Conservation (phyloP, 306 rosid genomes). For the Dryas alaskensis region DNA sequence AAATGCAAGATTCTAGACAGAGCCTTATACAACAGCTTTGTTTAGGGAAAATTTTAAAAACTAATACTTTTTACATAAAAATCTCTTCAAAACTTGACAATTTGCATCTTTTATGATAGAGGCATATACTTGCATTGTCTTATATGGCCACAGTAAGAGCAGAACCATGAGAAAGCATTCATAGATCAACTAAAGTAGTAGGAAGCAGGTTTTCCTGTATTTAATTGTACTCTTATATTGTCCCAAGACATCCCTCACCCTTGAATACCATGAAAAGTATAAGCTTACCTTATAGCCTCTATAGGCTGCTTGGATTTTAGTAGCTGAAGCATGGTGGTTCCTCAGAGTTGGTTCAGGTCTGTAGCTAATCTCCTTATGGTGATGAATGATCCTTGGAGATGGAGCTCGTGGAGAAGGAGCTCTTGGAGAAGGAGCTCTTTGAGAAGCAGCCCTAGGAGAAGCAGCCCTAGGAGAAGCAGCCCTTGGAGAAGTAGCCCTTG, state of each 20-base stretch:
- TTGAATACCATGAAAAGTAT: constrained; percentile 15
- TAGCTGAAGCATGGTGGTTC: constrained; percentile 81
- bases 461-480: constrained; percentile 22
- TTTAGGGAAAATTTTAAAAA: not conserved
- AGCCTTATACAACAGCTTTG: not conserved
- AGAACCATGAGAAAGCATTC: not conserved
- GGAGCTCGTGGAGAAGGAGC: constrained; percentile 51
- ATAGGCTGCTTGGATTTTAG: constrained; percentile 80
- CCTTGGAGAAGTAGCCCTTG: constrained; percentile 21
- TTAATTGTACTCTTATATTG: not conserved
- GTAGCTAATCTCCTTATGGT: constrained; percentile 48
- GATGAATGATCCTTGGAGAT: constrained; percentile 49
- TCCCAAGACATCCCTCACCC: constrained; percentile 4
- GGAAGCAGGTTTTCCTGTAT: not conserved
- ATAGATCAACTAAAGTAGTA: not conserved
- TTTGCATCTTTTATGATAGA: not conserved
- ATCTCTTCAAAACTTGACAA: not conserved
- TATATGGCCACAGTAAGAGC: not conserved
- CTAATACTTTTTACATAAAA: not conserved
- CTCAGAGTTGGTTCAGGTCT: constrained; percentile 80
- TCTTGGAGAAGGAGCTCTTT: constrained; percentile 34
- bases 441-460: constrained; percentile 40
- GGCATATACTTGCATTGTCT: not conserved
- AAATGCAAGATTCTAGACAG: not conserved
- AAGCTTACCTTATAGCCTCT: constrained; percentile 81